Evolutionary conservation across 108 stramenopile species (phyloP), one percentile per base, ranked within the genome.

Genomic region (Cyclotella choctawhatcheeana): DNA sequence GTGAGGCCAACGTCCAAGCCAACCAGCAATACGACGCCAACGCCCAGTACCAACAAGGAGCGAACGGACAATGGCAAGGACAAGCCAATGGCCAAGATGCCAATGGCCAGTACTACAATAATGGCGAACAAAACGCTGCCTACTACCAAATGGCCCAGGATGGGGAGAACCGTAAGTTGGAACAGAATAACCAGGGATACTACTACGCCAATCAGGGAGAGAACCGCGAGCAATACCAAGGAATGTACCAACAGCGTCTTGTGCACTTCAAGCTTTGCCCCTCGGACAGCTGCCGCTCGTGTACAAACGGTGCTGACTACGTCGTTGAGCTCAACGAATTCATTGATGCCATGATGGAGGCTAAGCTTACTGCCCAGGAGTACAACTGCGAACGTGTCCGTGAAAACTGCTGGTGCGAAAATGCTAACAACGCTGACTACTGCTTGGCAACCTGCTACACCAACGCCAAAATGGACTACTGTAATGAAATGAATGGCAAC

Each of bases 251-350:
- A 47, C 63, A 64, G 34, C 63, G 63, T 13, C 44, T 92, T 43
- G 87, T 89, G 51, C 76, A 81, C 56, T 92, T 89, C 76, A 76
- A 71, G n/a, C 73, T 92, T 16, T 92, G 91, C 64, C 74, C 85
- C 30, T 58, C 79, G 5, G 60, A 56, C 33, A 60, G 53, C 44
- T 86, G 90, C 78, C 21, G 24, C 17, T 59, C 40, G 16, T 62
- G 62, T 55, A 82, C 82, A 40, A 78, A 73, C 45, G 76, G 69
- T 25, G 85, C 82, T 21, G 76, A 89, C 25, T 92, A 92, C 61
- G 84, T 87, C 40, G 82, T 83, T 52, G 64, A 58, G 75, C 79
- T 92, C 75, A 74, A 69, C 24, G 88, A 88, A 16, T 92, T 92
- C 64, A 69, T 89, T 22, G 84, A 89, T 26, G 83, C 91, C 26